Conservation (phyloP, 768 basidiomycete species). For the Termitomyces titanicus region DNA sequence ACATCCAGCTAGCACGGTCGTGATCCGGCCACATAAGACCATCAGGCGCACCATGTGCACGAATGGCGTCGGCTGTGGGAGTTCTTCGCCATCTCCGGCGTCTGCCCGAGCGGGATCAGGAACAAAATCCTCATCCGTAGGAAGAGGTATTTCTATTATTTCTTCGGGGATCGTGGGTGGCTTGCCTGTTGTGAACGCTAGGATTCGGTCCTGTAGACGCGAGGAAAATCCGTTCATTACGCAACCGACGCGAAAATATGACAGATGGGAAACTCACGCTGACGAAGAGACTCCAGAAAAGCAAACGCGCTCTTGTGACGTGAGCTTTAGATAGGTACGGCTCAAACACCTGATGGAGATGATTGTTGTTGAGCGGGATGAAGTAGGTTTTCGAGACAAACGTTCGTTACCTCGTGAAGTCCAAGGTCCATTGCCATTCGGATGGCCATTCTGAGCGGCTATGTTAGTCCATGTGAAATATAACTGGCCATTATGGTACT, state of each 20-base stretch:
- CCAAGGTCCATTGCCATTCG: conserved; percentile 16
- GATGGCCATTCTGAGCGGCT: conserved; percentile 11
- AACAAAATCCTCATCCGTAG: conserved; percentile 12
- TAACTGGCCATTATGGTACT: not conserved
- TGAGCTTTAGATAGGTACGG: conserved; percentile 10
- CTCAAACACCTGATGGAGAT: conserved; percentile 9
- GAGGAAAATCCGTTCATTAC: not conserved
- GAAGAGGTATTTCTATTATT: conserved; percentile 16
- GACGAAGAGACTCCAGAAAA: conserved; percentile 16
- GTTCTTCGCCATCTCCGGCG: conserved; percentile 1
- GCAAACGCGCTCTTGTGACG: conserved; percentile 11
- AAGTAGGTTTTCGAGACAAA: not conserved
- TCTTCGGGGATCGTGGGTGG: conserved; percentile 14
- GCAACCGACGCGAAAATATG: not conserved
- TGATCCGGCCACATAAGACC: conserved; percentile 12
- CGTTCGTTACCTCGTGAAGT: conserved; percentile 12
- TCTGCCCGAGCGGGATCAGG: conserved; percentile 8
- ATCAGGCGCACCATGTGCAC: conserved; percentile 13
- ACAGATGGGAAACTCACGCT: conserved; percentile 5
- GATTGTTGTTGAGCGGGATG: not conserved
- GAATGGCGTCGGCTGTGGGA: conserved; percentile 11
- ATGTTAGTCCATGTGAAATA: conserved; percentile 1
- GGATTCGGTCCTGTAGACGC: conserved; percentile 10
- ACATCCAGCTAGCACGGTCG: conserved; percentile 9
- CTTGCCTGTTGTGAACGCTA: conserved; percentile 12